Evolutionary conservation across 192 early-diverging fungal genomes (phyloP).

Genomic region (Rhizoclosmatium sp.): DNA sequence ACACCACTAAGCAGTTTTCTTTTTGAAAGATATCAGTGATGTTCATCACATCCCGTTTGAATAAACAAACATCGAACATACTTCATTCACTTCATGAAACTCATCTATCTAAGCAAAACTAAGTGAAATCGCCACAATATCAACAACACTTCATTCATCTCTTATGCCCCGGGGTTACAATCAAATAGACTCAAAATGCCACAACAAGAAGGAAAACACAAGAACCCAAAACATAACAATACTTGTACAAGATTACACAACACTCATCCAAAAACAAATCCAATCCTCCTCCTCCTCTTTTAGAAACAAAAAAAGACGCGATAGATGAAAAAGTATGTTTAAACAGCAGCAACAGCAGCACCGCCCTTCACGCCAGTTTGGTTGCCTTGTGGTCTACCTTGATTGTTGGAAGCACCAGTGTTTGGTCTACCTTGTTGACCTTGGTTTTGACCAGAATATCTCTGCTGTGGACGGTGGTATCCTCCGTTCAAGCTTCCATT

Average conservation of each 20-base stretch:
- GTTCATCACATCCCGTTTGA: too few relatives aligned
- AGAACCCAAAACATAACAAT: constrained; percentile 4
- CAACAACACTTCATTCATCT: too few relatives aligned
- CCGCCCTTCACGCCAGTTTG: neutral
- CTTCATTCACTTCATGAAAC: too few relatives aligned
- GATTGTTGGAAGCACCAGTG: neutral
- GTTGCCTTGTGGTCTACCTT: neutral
- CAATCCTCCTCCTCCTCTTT: neutral
- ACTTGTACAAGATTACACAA: neutral
- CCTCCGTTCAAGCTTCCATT: neutral
- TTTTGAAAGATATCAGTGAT: too few relatives aligned
- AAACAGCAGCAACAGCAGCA: neutral
- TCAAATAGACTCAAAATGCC: too few relatives aligned
- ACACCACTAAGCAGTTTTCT: constrained; percentile 4
- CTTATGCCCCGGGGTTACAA: too few relatives aligned
- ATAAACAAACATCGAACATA: too few relatives aligned
- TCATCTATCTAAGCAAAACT: too few relatives aligned
- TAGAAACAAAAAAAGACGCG: neutral
- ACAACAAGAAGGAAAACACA: neutral
- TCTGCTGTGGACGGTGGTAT: constrained; percentile 3
- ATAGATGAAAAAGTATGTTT: neutral
- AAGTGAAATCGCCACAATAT: too few relatives aligned
- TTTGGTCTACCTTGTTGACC: neutral
- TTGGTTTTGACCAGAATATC: neutral
- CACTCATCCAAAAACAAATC: neutral